Base-by-base conservation (phyloP, 768 basidiomycete genomes). In the Tylopilus vinaceipallidus region DNA sequence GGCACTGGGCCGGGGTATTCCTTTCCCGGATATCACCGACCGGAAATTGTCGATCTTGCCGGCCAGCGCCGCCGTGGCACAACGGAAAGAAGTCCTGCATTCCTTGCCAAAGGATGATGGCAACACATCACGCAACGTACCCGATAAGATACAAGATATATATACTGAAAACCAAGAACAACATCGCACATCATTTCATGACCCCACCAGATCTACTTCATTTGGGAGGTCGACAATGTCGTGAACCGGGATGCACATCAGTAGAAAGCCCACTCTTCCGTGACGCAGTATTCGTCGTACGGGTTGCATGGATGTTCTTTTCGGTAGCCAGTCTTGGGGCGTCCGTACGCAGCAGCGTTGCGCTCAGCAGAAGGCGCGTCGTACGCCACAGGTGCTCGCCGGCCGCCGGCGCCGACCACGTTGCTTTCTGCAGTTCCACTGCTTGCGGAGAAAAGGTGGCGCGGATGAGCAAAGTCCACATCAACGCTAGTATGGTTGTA, bases 241-340 rank as follows among this genome's bases (percentile, higher is more conserved):
- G 26, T 47, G 9, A 24, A n/a, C 47, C 40, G 33, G 11, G n/a
- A 41, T 42, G 17, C n/a, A 17, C 41, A 42, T 70, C 47, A 68
- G 34, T 68, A 81, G 62, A 74, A 82, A 14, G 71, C 76, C 75
- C 79, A 87, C 64, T 88, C 86, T 56, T 90, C 88, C 11, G 83
- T 77, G 24, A 88, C 74, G 60, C 88, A 90, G 56, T 86, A 83
- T 30, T 74, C 70, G 51, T 82, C 83, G 53, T 83, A 80, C 37
- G 71, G 71, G 47, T 71, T 70, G 66, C 88, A 88, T 2, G 80
- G 78, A 54, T 75, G 75, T 29, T 80, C 79, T 57, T 53, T 68
- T 20, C 64, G 60, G 53, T 62, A 68, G 64, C 70, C 58, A 12
- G 60, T 67, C 52, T 52, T 67, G 34, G 56, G 61, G 13, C 57